Conservation (phyloP, 2,329 filamentous ascomycete species). For the Daldinia sp. region DNA sequence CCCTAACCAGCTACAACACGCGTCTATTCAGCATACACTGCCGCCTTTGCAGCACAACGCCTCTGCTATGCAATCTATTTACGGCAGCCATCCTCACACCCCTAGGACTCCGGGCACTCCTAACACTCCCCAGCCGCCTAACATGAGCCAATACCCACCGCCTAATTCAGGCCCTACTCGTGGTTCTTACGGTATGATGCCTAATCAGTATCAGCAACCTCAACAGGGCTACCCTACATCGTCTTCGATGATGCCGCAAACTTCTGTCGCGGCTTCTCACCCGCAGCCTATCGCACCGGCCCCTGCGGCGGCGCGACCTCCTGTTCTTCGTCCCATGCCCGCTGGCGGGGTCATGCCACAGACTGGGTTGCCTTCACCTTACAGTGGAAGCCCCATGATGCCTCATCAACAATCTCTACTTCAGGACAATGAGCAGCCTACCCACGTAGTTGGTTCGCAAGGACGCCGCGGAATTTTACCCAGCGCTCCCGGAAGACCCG, state of each 20-base stretch:
- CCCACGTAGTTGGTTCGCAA: slow-evolving; percentile 95
- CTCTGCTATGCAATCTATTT: slow-evolving; percentile 64
- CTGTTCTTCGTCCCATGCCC: slow-evolving; percentile 77
- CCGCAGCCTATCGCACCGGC: slow-evolving; percentile 82
- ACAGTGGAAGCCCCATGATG: slow-evolving; percentile 69
- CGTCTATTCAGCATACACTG: slow-evolving; percentile 65
- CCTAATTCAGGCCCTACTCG: slow-evolving; percentile 54
- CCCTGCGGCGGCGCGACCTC: slow-evolving; percentile 69
- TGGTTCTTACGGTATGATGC: slow-evolving; percentile 67
- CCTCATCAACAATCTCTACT: slow-evolving; percentile 65
- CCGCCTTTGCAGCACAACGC: slow-evolving; percentile 65
- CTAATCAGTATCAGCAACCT: slow-evolving; percentile 65
- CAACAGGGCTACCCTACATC: slow-evolving; percentile 68
- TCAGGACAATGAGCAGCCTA: slow-evolving; percentile 74
- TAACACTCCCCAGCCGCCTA: slow-evolving; percentile 68
- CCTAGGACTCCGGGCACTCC: slow-evolving; percentile 73
- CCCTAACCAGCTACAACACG: slow-evolving; percentile 63
- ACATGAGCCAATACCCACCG: slow-evolving; percentile 58
- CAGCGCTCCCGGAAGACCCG: slow-evolving; percentile 86
- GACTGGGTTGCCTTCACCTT: slow-evolving; percentile 69
- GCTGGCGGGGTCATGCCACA: slow-evolving; percentile 73
- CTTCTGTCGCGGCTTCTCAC: slow-evolving; percentile 75
- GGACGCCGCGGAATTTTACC: slow-evolving; percentile 91
- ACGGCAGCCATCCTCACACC: slow-evolving; percentile 71
- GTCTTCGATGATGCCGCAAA: slow-evolving; percentile 73